Percentiles rank a stretch among this genome's conserved stretches.
Conservation (phyloP, 2,329 filamentous ascomycete genomes). For the Curvularia hawaiiensis region DNA sequence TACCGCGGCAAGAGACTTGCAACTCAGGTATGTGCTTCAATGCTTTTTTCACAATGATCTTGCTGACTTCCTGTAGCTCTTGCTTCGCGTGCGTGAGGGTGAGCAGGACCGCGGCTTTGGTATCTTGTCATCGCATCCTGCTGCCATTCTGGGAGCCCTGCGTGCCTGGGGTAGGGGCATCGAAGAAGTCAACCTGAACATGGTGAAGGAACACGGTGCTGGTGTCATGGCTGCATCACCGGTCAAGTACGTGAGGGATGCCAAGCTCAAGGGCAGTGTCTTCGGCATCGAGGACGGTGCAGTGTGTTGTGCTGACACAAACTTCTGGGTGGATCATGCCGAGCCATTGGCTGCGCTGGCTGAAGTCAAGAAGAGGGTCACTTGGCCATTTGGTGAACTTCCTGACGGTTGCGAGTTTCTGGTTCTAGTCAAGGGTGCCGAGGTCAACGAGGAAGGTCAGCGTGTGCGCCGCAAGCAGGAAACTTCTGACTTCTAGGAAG, state of each 20-base stretch:
- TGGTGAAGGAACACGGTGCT: background rate
- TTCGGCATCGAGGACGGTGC: background rate
- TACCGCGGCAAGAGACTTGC: background rate
- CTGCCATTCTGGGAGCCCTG: background rate
- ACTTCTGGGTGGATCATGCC: slow-evolving; percentile 7
- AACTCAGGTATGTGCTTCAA: background rate
- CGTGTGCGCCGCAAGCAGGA: no score
- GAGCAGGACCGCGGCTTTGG: background rate
- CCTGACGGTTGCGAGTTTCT: slow-evolving; percentile 6
- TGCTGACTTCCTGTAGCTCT: background rate
- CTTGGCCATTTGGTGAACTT: slow-evolving; percentile 6
- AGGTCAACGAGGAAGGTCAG: no score
- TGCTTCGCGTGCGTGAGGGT: background rate
- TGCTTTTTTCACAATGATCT: background rate
- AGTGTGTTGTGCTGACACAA: slow-evolving; percentile 4
- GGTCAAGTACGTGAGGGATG: background rate
- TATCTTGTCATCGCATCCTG: slow-evolving; percentile 3
- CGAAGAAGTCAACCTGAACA: background rate
- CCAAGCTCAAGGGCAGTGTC: background rate
- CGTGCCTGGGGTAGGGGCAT: slow-evolving; percentile 2
- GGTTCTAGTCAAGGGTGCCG: background rate
- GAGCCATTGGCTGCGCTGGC: background rate
- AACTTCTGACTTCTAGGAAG: no score
- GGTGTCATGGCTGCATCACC: background rate
- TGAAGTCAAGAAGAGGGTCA: background rate